A percentile compares a stretch with the other conserved stretches of the same genome.
Evolutionary conservation across 805 yeast species (phyloP).

Genomic region (Candida maris): DNA sequence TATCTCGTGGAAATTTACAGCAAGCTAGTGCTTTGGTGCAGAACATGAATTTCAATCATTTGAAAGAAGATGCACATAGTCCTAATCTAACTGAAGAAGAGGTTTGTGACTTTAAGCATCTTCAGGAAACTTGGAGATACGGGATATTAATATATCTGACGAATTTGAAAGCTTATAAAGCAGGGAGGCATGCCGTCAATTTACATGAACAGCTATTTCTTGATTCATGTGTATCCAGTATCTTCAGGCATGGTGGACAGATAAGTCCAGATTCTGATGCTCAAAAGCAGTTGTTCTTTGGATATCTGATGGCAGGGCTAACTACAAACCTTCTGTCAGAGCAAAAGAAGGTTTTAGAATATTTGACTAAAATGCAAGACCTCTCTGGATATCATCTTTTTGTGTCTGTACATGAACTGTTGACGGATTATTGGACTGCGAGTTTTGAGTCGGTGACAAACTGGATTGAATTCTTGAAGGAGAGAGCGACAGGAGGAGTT

Average conservation of each 20-base stretch:
- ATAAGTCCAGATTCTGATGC: constrained; percentile 3
- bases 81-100: constrained; percentile 5
- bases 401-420: constrained; percentile 1
- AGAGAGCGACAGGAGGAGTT: neutral
- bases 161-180: constrained; percentile 5
- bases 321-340: constrained; percentile 4
- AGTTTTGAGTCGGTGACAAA: neutral
- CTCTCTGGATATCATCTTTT: constrained; percentile 6
- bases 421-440: constrained; percentile 6
- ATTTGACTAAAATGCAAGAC: constrained; percentile 2
- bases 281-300: constrained; percentile 9
- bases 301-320: constrained; percentile 10
- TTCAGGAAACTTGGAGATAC: constrained; percentile 10
- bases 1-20: constrained; percentile 8
- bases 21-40: constrained; percentile 5
- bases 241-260: constrained; percentile 5
- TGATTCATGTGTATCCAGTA: constrained; percentile 10
- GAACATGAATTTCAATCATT: constrained; percentile 2
- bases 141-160: constrained; percentile 7
- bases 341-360: constrained; percentile 2
- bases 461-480: constrained; percentile 8
- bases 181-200: constrained; percentile 1
- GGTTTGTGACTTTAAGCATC: constrained; percentile 6
- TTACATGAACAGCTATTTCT: constrained; percentile 4
- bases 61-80: constrained; percentile 1